Evolutionary conservation across 805 yeast species (phyloP), one percentile per base, ranked within the genome.

Genomic region (Spathaspora passalidarum): DNA sequence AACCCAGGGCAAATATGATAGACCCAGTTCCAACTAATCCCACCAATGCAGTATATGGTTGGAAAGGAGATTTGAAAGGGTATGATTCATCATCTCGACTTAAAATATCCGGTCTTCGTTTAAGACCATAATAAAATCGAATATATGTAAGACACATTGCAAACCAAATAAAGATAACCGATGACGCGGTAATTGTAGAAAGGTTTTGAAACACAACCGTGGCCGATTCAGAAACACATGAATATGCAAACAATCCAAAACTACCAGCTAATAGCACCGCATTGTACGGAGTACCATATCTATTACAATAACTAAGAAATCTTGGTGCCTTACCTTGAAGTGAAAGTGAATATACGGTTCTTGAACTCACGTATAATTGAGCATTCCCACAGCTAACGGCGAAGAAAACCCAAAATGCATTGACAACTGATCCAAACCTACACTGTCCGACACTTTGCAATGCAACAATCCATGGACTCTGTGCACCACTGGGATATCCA

Each of bases 101-200:
- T 29, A 82, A 78, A 44, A 84, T 81, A 57, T 84, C 89, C 0
- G 84, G 83, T 39, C 90, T 65, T 43, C 68, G 63, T 51, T 75
- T 72, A 50, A 85, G 62, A 0, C 87, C 91, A 50, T 73, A 78
- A 61, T 76, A 81, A 56, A 84, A 85, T 44, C 91, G 63, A 32
- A 85, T 59, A 57, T 74, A 86, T 2, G 88, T 72, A 14, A 82
- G 57, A 53, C 86, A 81, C 78, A 85, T 79, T 4, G 88, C 86
- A 52, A 75, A 73, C 96, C 96, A 89, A 37, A 86, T 88, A 29
- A 89, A 64, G 44, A 88, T 77, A 0, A 90, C 91, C 1, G 91
- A 78, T 0, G 91, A 80, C 2, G 91, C 81, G 43, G 87, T 78
- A 29, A 87, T 73, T 53, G 82, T 81, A 6, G 86, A 77, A 47